Conservation (phyloP, 2,329 filamentous ascomycete genomes). For the Fusarium sp. region DNA sequence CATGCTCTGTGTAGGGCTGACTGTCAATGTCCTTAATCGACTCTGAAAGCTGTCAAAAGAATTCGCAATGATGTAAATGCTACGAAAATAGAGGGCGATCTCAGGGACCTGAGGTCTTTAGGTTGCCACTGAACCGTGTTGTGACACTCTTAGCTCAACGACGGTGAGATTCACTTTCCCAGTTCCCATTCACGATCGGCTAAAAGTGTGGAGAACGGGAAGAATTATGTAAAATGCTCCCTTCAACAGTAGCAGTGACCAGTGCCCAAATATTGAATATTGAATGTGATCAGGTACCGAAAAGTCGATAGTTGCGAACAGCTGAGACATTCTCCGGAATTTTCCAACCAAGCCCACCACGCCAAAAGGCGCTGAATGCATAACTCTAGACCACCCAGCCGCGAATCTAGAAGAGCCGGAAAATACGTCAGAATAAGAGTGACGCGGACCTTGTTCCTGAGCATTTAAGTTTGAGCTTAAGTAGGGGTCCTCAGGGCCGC, state of each 20-base stretch:
- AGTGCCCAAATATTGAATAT: not conserved
- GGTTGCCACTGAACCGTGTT: not conserved
- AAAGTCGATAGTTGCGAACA: constrained; percentile 5
- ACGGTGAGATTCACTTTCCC: not conserved
- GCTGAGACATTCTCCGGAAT: constrained; percentile 15
- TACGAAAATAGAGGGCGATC: not conserved
- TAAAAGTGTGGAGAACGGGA: not conserved
- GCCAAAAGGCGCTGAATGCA: not conserved
- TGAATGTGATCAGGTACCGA: not conserved
- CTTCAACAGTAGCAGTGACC: not conserved
- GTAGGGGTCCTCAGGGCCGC: constrained; percentile 11
- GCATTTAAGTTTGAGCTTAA: constrained; percentile 15
- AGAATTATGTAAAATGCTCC: not conserved
- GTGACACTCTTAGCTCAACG: not conserved
- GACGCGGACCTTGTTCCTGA: constrained; percentile 5
- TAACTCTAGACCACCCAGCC: not conserved
- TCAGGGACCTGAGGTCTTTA: not conserved
- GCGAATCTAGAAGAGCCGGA: not conserved
- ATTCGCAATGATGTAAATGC: not conserved
- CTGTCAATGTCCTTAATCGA: not conserved
- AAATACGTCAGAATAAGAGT: not conserved
- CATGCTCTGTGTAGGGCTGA: not conserved
- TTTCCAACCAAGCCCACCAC: not conserved
- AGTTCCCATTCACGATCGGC: not conserved
- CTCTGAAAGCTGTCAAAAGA: too few species aligned